Evolutionary conservation across 192 early-diverging fungal genomes (phyloP).

Genomic region (Ambispora gerdemannii): DNA sequence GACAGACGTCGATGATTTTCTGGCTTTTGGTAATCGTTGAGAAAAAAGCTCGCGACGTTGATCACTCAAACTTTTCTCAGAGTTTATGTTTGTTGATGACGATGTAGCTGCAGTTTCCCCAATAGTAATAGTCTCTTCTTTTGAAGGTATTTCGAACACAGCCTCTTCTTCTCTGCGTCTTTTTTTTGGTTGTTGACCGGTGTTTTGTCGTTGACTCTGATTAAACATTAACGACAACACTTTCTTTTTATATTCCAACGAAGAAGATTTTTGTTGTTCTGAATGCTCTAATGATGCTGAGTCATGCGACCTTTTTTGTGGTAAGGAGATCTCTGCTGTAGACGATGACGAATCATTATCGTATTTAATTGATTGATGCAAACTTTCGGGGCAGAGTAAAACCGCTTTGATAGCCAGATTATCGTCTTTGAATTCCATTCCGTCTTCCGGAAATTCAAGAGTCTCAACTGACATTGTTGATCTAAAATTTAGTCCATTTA

Average conservation of each 20-base stretch:
- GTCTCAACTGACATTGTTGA: conserved; percentile 50
- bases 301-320: conserved; percentile 3
- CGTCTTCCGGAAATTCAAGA: conserved; percentile 51
- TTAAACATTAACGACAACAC: conserved; percentile 28
- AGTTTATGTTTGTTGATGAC: conserved; percentile 11
- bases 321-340: background rate
- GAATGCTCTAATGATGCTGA: background rate
- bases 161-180: background rate
- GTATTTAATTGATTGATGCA: conserved; percentile 12
- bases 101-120: conserved; percentile 5
- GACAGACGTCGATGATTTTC: conserved; percentile 49
- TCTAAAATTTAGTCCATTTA: conserved; percentile 14
- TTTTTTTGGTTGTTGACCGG: background rate
- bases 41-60: background rate
- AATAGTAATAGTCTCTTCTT: conserved; percentile 30
- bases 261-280: background rate
- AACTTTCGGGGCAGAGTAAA: conserved; percentile 55
- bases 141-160: conserved; percentile 11
- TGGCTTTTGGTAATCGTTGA: conserved; percentile 44
- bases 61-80: background rate
- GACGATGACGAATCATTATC: conserved; percentile 8
- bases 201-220: conserved; percentile 1
- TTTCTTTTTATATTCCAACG: conserved; percentile 25
- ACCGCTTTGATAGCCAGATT: conserved; percentile 67
- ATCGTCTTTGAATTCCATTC: conserved; percentile 56